Conservation (phyloP, 208 protist genomes). For the Acanthamoeba healyi region DNA sequence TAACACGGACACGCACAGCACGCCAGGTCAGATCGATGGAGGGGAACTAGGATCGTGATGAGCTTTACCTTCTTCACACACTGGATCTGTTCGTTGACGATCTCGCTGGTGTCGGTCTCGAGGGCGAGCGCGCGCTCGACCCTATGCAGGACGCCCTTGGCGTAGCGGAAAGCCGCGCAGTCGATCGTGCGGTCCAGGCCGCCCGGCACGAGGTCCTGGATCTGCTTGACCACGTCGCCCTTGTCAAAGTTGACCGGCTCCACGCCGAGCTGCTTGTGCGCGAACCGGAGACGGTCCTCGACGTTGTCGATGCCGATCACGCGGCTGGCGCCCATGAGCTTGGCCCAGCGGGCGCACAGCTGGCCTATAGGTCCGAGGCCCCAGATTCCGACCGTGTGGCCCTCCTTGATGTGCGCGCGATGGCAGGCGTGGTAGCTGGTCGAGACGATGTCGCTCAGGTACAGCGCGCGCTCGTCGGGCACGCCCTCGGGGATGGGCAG, state of each 20-base stretch:
- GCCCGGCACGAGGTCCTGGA: slow-evolving; percentile 68
- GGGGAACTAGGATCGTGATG: background rate
- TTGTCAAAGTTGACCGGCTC: slow-evolving; percentile 79
- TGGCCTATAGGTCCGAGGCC: slow-evolving; percentile 82
- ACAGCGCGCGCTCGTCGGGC: slow-evolving; percentile 76
- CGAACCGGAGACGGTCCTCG: slow-evolving; percentile 68
- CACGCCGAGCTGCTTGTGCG: slow-evolving; percentile 53
- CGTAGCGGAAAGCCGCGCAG: slow-evolving; percentile 81
- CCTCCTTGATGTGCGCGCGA: slow-evolving; percentile 71
- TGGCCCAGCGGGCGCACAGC: slow-evolving; percentile 62
- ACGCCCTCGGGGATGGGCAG: slow-evolving; percentile 76
- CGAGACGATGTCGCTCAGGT: slow-evolving; percentile 78
- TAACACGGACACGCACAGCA: background rate
- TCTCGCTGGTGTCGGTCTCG: slow-evolving; percentile 80
- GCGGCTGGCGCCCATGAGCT: slow-evolving; percentile 62
- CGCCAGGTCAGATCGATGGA: background rate
- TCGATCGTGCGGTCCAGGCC: slow-evolving; percentile 80
- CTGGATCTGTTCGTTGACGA: slow-evolving; percentile 79
- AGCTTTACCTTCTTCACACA: slow-evolving; percentile 63
- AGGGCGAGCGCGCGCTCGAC: slow-evolving; percentile 77
- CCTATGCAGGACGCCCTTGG: slow-evolving; percentile 72
- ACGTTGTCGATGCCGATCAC: slow-evolving; percentile 83
- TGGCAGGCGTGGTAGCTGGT: slow-evolving; percentile 77
- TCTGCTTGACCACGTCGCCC: slow-evolving; percentile 66
- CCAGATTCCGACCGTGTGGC: slow-evolving; percentile 76